Percentiles rank a stretch among this genome's conserved stretches.
phyloP scores from a whole-genome alignment of 1,139 yeast genomes.

The Debaryomyces singareniensis region DNA sequence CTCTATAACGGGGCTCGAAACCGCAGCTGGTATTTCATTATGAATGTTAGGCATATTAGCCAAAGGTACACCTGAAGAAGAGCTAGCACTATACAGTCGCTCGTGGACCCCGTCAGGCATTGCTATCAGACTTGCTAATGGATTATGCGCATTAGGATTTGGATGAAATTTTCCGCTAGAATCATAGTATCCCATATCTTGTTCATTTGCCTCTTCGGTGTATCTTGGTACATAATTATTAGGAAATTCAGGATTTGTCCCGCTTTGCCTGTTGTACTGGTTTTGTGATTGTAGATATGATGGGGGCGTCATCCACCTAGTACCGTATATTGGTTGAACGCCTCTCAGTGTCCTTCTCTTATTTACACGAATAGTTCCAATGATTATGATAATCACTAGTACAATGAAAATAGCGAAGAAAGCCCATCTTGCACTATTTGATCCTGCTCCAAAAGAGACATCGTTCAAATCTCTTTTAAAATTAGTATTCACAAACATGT shows the following conservation, averaged over 20 bases:
- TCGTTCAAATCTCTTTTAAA: conserved; percentile 9
- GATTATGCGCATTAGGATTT: conserved; percentile 22
- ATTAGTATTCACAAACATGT: background rate
- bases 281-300: conserved; percentile 70
- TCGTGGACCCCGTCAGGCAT: conserved; percentile 16
- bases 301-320: conserved; percentile 91
- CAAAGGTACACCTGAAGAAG: conserved; percentile 8
- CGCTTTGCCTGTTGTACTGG: conserved; percentile 33
- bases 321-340: conserved; percentile 66
- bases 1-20: no score
- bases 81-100: conserved; percentile 10
- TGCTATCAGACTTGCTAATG: conserved; percentile 8
- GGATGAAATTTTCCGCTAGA: conserved; percentile 50
- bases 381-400: conserved; percentile 41
- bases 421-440: conserved; percentile 49
- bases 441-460: conserved; percentile 12
- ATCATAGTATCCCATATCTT: conserved; percentile 81
- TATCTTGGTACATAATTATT: conserved; percentile 57
- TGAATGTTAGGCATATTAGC: background rate
- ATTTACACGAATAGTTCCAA: conserved; percentile 54
- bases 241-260: conserved; percentile 21
- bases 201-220: conserved; percentile 56
- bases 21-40: no score
- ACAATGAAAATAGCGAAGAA: conserved; percentile 48
- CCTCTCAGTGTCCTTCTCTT: conserved; percentile 57